Percentiles rank a stretch among this genome's conserved stretches.
Evolutionary conservation across 805 yeast species (phyloP).

Genomic region (Candida manassasensis): DNA sequence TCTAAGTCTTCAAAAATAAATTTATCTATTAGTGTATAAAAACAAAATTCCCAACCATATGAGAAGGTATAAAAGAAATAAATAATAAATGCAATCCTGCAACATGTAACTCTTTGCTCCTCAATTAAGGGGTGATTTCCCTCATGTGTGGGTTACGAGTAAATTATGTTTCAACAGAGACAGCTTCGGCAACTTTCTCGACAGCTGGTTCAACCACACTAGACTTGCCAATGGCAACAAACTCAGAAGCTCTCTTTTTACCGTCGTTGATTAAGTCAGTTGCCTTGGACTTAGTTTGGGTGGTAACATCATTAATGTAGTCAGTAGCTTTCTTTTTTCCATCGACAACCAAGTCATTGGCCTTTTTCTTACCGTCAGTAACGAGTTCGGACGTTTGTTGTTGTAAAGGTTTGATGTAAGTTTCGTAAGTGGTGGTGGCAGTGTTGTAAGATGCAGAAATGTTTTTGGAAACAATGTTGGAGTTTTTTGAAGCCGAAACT

Average conservation of each 20-base stretch:
- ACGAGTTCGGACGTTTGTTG: constrained; percentile 37
- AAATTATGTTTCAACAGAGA: constrained; percentile 21
- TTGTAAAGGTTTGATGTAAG: constrained; percentile 36
- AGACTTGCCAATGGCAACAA: constrained; percentile 3
- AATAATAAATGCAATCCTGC: too few species aligned
- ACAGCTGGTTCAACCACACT: constrained; percentile 7
- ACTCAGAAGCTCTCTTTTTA: constrained; percentile 8
- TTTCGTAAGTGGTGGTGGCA: constrained; percentile 26
- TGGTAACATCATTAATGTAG: constrained; percentile 23
- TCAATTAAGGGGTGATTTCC: too few species aligned
- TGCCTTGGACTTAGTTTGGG: constrained; percentile 31
- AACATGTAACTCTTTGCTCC: too few species aligned
- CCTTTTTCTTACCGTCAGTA: constrained; percentile 16
- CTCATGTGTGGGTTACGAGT: neutral
- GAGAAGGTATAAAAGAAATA: constrained; percentile 2
- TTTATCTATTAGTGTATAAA: neutral
- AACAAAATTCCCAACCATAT: neutral
- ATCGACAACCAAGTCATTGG: constrained; percentile 19
- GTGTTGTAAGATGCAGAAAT: constrained; percentile 33
- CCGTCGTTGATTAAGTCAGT: constrained; percentile 18
- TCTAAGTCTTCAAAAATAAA: too few species aligned
- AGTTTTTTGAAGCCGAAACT: constrained; percentile 19
- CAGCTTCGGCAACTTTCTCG: constrained; percentile 10
- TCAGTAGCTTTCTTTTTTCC: constrained; percentile 33
- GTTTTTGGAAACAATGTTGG: constrained; percentile 26